phyloP scores from a whole-genome alignment of 1,284 basidiomycete species.

The Apiotrichum brassicae region DNA sequence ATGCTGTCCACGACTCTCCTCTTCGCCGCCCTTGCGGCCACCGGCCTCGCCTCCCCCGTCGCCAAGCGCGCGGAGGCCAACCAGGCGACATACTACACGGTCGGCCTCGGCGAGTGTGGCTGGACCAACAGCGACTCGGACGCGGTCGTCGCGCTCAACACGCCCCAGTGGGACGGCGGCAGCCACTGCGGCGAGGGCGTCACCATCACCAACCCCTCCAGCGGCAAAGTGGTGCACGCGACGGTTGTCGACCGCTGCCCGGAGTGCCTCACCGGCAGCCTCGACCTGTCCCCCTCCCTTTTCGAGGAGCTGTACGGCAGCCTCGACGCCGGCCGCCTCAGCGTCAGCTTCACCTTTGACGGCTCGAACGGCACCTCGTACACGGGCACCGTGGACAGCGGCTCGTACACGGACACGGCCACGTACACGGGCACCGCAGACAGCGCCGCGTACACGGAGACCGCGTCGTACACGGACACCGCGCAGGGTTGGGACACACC shows the following conservation, averaged over 20 bases:
- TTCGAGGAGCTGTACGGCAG: slow-evolving; percentile 42
- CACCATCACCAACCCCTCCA: slow-evolving; percentile 57
- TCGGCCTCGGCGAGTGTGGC: slow-evolving; percentile 40
- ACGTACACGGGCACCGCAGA: no score
- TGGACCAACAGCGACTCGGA: slow-evolving; percentile 29
- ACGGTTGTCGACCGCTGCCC: slow-evolving; percentile 54
- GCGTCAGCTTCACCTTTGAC: slow-evolving; percentile 19
- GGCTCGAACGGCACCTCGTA: neutral
- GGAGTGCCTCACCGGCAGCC: slow-evolving; percentile 44
- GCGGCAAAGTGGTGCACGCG: slow-evolving; percentile 56
- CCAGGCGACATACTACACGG: slow-evolving; percentile 38
- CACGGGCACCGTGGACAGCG: no score
- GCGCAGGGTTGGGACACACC: no score
- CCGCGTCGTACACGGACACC: no score
- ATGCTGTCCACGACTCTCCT: slow-evolving; percentile 24
- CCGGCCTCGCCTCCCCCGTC: slow-evolving; percentile 23
- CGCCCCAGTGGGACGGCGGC: slow-evolving; percentile 20
- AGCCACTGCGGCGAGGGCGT: slow-evolving; percentile 52
- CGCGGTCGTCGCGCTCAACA: slow-evolving; percentile 38
- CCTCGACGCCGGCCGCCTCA: slow-evolving; percentile 40
- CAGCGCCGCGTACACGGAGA: no score
- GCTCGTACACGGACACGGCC: no score
- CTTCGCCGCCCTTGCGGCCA: slow-evolving; percentile 21
- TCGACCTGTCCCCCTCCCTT: slow-evolving; percentile 49
- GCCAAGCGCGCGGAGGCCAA: slow-evolving; percentile 3